A percentile compares a stretch with the other conserved stretches of the same genome.
These are phyloP conservation scores for Venturiaceae sp. DNA, from an alignment of 2,329 filamentous ascomycete species.

Conservation along the genomic window DNA sequence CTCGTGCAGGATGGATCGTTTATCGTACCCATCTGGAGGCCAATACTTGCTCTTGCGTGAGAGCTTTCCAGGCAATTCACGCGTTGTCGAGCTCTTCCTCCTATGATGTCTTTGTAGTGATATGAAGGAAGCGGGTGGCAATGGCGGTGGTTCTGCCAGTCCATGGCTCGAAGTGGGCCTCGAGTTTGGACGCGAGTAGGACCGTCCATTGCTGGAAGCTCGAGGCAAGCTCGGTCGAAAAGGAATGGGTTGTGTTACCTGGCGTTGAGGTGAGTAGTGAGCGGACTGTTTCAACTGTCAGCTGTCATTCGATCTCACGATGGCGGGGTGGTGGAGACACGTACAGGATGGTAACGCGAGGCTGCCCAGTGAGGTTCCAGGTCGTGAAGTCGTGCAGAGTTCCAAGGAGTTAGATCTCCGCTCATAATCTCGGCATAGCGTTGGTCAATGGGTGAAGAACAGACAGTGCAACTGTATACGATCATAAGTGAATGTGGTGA, in stretches of 20 bases:
- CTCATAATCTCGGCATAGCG: slow-evolving; percentile 2
- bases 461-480: not conserved
- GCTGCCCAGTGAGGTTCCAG: not conserved
- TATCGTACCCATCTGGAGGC: slow-evolving; percentile 28
- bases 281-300: not conserved
- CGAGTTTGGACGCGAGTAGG: slow-evolving; percentile 4
- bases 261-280: not conserved
- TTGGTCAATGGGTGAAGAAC: not conserved
- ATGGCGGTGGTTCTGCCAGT: not conserved
- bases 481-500: slow-evolving; percentile 2
- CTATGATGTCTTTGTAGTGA: slow-evolving; percentile 4
- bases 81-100: not conserved
- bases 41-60: slow-evolving; percentile 14
- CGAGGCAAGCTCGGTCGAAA: not conserved
- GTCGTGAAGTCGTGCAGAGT: not conserved
- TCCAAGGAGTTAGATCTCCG: not conserved
- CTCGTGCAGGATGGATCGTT: slow-evolving; percentile 20
- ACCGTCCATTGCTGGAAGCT: not conserved
- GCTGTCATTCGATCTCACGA: not conserved
- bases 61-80: not conserved
- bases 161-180: not conserved
- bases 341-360: not conserved
- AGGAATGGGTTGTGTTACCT: not conserved
- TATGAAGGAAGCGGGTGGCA: slow-evolving; percentile 4
- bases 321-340: not conserved